Percentiles rank a stretch among this genome's conserved stretches.
These are phyloP conservation scores for Lojkania enalia DNA, from an alignment of 2,329 filamentous ascomycete species.

Conservation along the genomic window DNA sequence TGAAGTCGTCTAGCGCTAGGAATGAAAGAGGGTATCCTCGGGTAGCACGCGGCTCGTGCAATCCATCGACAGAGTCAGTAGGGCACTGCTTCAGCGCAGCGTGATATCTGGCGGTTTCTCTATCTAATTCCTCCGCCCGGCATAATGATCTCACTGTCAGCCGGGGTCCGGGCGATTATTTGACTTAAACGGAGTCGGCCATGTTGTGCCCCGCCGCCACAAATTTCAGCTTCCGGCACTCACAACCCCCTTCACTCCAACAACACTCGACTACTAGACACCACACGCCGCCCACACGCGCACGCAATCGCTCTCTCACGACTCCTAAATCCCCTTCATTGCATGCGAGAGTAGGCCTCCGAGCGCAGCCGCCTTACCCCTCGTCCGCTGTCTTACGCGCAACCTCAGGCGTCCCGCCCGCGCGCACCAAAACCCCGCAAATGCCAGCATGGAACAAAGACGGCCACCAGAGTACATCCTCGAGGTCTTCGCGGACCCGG, in stretches of 20 bases:
- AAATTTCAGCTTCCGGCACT: slow-evolving; percentile 15
- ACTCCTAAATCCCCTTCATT: neutral
- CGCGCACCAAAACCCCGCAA: neutral
- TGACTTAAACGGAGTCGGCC: no score
- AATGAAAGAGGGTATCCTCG: no score
- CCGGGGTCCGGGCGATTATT: neutral
- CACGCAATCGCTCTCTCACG: neutral
- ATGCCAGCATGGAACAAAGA: slow-evolving; percentile 62
- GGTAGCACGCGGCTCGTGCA: no score
- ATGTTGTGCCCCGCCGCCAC: slow-evolving; percentile 23
- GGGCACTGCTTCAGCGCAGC: no score
- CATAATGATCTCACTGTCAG: slow-evolving; percentile 6
- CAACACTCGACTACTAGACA: neutral
- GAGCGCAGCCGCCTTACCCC: slow-evolving; percentile 17
- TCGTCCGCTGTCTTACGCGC: slow-evolving; percentile 6
- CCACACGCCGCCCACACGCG: neutral
- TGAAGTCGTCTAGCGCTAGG: no score
- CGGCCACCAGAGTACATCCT: slow-evolving; percentile 85
- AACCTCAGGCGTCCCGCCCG: no score
- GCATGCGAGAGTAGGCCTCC: neutral
- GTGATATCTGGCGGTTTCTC: neutral
- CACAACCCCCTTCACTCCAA: slow-evolving; percentile 1
- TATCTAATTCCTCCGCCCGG: no score
- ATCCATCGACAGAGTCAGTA: no score
- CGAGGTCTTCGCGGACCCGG: slow-evolving; percentile 89